Conservation (phyloP, 2,329 filamentous ascomycete species). For the Teratosphaeria pseudoeucalypti region DNA sequence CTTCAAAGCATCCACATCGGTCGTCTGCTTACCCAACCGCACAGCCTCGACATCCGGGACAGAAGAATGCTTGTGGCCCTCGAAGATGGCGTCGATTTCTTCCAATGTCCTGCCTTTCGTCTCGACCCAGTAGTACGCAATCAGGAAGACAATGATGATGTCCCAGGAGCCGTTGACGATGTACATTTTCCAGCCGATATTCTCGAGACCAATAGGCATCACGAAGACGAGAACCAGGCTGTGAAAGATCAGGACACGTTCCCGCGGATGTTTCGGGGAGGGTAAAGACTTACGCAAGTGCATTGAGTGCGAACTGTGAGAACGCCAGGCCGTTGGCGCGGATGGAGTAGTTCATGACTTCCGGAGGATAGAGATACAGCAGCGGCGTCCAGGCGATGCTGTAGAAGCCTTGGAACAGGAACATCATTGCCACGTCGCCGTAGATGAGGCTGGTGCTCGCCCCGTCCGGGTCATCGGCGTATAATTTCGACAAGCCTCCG, state of each 20-base stretch:
- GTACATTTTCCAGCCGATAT: slow-evolving; percentile 35
- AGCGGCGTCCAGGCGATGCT: slow-evolving; percentile 43
- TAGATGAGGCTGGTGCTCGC: slow-evolving; percentile 25
- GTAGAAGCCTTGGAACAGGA: slow-evolving; percentile 44
- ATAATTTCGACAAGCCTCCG: slow-evolving; percentile 39
- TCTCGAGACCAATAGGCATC: slow-evolving; percentile 48
- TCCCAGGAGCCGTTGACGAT: slow-evolving; percentile 37
- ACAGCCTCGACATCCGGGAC: slow-evolving; percentile 17
- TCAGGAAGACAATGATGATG: slow-evolving; percentile 30
- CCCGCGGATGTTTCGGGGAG: not conserved
- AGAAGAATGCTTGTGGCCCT: slow-evolving; percentile 18
- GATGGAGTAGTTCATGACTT: slow-evolving; percentile 39
- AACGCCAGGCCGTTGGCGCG: slow-evolving; percentile 34
- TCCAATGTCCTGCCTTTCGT: slow-evolving; percentile 22
- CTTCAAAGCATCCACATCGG: slow-evolving; percentile 12
- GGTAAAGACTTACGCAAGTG: slow-evolving; percentile 11
- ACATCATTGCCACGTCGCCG: slow-evolving; percentile 39
- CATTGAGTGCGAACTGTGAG: slow-evolving; percentile 13
- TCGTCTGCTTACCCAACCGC: slow-evolving; percentile 8
- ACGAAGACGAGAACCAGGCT: slow-evolving; percentile 26
- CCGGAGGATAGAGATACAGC: slow-evolving; percentile 37
- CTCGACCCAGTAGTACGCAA: slow-evolving; percentile 21
- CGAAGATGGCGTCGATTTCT: slow-evolving; percentile 23
- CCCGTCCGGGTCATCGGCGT: slow-evolving; percentile 16
- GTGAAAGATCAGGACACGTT: slow-evolving; percentile 11